Conservation (phyloP, 805 yeast species). For the Starmerella apis region DNA sequence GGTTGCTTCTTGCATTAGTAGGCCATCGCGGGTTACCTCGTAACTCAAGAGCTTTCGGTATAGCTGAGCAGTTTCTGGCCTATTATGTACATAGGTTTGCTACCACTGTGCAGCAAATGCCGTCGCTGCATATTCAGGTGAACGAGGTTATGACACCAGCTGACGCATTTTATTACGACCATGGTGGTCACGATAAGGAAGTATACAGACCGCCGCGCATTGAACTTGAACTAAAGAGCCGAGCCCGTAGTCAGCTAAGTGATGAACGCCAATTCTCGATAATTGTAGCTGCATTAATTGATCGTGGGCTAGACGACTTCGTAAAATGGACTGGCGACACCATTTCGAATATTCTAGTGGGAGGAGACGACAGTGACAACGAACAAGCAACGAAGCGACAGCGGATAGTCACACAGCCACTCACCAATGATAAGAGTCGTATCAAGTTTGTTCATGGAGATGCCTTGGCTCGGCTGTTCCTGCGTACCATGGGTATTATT, state of each 20-base stretch:
- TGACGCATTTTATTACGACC: slow-evolving; percentile 41
- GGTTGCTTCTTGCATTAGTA: slow-evolving; percentile 43
- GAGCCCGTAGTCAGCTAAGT: slow-evolving; percentile 19
- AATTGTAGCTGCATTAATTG: slow-evolving; percentile 41
- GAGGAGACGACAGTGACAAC: slow-evolving; percentile 2
- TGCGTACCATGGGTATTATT: slow-evolving; percentile 39
- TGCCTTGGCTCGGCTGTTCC: slow-evolving; percentile 41
- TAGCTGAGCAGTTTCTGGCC: slow-evolving; percentile 53
- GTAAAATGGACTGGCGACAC: slow-evolving; percentile 37
- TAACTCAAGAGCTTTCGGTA: slow-evolving; percentile 39
- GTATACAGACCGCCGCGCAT: slow-evolving; percentile 12
- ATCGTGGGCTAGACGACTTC: slow-evolving; percentile 36
- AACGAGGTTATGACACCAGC: slow-evolving; percentile 49
- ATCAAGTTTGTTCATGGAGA: slow-evolving; percentile 36
- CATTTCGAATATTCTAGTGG: neutral
- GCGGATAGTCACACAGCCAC: slow-evolving; percentile 13
- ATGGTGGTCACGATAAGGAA: slow-evolving; percentile 45
- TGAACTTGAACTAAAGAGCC: slow-evolving; percentile 28
- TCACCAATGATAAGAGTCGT: slow-evolving; percentile 23
- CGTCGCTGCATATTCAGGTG: slow-evolving; percentile 49
- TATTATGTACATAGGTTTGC: slow-evolving; percentile 55
- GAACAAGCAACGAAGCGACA: neutral
- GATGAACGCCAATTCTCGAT: slow-evolving; percentile 43
- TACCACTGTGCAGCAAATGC: slow-evolving; percentile 41
- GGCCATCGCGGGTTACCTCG: slow-evolving; percentile 41